phyloP scores from a whole-genome alignment of 208 protist species.

The Strigomonas culicis region DNA sequence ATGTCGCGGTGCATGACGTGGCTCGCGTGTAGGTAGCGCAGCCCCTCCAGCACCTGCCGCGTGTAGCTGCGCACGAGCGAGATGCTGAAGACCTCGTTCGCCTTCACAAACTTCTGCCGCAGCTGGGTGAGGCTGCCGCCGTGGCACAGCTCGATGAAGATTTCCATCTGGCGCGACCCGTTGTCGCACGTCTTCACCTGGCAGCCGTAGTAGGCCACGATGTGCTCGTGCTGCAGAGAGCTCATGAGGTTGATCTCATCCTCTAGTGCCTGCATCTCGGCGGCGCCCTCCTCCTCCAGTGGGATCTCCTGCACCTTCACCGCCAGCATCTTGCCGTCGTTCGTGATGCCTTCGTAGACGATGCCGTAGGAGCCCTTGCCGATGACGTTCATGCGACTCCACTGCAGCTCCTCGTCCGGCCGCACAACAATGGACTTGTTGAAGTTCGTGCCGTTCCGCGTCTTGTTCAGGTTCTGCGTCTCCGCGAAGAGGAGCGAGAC shows the following conservation, averaged over 20 bases:
- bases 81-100: conserved; percentile 65
- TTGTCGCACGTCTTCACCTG: conserved; percentile 48
- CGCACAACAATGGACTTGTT: conserved; percentile 32
- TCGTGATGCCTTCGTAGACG: conserved; percentile 88
- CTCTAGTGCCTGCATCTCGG: conserved; percentile 54
- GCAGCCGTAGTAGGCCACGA: conserved; percentile 89
- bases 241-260: conserved; percentile 88
- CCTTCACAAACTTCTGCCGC: conserved; percentile 65
- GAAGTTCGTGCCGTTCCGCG: conserved; percentile 11
- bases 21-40: conserved; percentile 80
- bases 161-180: conserved; percentile 71
- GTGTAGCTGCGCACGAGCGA: conserved; percentile 79
- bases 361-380: conserved; percentile 86
- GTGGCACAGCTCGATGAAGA: conserved; percentile 89
- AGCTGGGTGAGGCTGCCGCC: conserved; percentile 64
- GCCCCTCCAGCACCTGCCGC: conserved; percentile 83
- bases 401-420: conserved; percentile 54
- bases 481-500: conserved; percentile 32
- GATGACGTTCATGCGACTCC: conserved; percentile 71
- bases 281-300: conserved; percentile 37
- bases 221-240: conserved; percentile 78
- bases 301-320: conserved; percentile 89
- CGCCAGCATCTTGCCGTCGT: conserved; percentile 77
- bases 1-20: conserved; percentile 88
- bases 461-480: conserved; percentile 19